phyloP scores from a whole-genome alignment of 2,329 filamentous ascomycete species.

The Rhinocladiella mackenziei region DNA sequence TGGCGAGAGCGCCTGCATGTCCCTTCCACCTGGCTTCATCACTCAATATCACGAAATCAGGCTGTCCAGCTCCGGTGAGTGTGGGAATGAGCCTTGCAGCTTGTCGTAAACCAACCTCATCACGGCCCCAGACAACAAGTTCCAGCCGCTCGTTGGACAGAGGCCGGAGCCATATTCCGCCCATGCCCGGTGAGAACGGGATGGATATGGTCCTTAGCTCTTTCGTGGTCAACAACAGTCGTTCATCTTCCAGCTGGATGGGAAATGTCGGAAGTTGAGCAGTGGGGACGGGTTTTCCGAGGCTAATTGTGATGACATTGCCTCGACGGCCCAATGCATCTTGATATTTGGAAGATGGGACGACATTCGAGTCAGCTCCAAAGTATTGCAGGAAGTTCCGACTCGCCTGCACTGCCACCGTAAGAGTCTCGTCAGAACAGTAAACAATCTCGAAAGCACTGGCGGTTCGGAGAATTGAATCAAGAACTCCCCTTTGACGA shows the following conservation, averaged over 20 bases:
- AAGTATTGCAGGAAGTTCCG: slow-evolving; percentile 58
- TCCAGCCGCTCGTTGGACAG: slow-evolving; percentile 47
- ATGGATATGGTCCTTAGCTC: slow-evolving; percentile 31
- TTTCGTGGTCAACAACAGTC: slow-evolving; percentile 11
- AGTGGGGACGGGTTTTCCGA: slow-evolving; percentile 28
- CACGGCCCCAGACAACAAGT: slow-evolving; percentile 54
- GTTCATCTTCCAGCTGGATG: slow-evolving; percentile 28
- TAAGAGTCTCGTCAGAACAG: slow-evolving; percentile 28
- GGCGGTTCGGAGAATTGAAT: slow-evolving; percentile 50
- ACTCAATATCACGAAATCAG: slow-evolving; percentile 53
- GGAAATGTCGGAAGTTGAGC: slow-evolving; percentile 29
- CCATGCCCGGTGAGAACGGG: slow-evolving; percentile 38
- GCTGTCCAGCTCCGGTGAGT: slow-evolving; percentile 54
- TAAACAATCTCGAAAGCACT: slow-evolving; percentile 29
- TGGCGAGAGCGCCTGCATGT: slow-evolving; percentile 48
- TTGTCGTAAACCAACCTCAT: slow-evolving; percentile 45
- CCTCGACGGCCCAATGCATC: slow-evolving; percentile 31
- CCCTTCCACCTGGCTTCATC: slow-evolving; percentile 49
- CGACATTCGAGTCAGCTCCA: slow-evolving; percentile 48
- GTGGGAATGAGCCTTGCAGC: slow-evolving; percentile 54
- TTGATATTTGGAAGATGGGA: slow-evolving; percentile 12
- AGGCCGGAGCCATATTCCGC: slow-evolving; percentile 52
- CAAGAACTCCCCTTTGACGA: slow-evolving; percentile 51
- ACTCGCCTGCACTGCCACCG: slow-evolving; percentile 51
- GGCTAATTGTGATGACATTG: slow-evolving; percentile 44